Evolutionary conservation across 1,139 yeast species (phyloP), one percentile per base, ranked within the genome.

Genomic region (Yueomyces sp.): DNA sequence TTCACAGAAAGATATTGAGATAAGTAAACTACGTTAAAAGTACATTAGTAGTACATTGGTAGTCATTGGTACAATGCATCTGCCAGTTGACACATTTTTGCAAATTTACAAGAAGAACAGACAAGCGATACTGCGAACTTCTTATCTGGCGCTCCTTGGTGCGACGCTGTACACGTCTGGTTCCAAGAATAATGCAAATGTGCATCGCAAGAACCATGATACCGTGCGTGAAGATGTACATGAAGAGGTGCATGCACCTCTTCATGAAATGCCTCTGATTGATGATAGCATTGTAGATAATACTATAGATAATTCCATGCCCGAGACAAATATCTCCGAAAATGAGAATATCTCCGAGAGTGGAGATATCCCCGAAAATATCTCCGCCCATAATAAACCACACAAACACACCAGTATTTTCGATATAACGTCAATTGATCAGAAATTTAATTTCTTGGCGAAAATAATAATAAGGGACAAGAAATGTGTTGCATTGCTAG

Each of bases 401-500:
- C 19, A 19, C 19, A 19, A 19, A 19, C 19, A 19, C 19, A 19
- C 19, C 19, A 19, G 19, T 19, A 19, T 19, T 19, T 19, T 19
- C 19, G 19, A 19, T 19, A 19, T 19, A 19, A 19, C 19, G 19
- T 19, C 19, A 19, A 19, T 19, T 19, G 19, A 19, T 19, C 19
- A 19, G 35, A 47, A 39, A 40, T 39, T 41, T 12, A 54, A 54
- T 45, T 57, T 58, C 40, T 44, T 59, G 27, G 35, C 55, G 33
- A 52, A 46, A 40, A 36, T 59, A 32, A 51, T 59, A 9, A 31
- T 59, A n/a, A 47, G 41, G 33, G 59, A 59, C 43, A 58, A 50
- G 41, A 55, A 50, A 46, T 55, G 61, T 46, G 26, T 59, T n/a
- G 11, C 47, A 4, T 42, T 59, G 11, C 70, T 86, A 39, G 50